Evolutionary conservation across 257 asterid species (phyloP).

Genomic region (Anisodus tanguticus): DNA sequence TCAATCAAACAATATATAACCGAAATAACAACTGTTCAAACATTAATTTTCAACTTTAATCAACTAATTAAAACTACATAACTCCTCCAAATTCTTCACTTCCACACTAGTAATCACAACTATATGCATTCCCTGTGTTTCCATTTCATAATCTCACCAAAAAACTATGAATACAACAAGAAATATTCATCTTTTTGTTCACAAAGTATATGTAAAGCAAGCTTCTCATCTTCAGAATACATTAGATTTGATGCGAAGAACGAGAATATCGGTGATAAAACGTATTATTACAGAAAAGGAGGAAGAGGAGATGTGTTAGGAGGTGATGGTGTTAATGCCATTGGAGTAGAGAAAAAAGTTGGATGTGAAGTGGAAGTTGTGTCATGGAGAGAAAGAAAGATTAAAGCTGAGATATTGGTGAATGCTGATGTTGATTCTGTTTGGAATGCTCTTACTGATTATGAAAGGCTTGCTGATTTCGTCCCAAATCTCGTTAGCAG

Average conservation of each 20-base stretch:
- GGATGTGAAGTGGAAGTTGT: constrained; percentile 80
- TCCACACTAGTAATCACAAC: background rate
- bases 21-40: background rate
- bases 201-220: background rate
- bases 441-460: constrained; percentile 90
- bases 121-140: background rate
- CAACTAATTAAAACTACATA: background rate
- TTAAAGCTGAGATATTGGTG: constrained; percentile 72
- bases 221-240: background rate
- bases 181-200: background rate
- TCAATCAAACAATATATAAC: background rate
- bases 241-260: background rate
- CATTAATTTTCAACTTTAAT: background rate
- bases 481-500: constrained; percentile 91
- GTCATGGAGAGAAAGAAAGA: constrained; percentile 89
- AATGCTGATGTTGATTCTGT: constrained; percentile 72
- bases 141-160: background rate
- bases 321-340: background rate
- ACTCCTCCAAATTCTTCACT: background rate
- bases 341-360: constrained; percentile 45
- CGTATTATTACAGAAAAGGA: background rate
- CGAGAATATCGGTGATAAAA: background rate
- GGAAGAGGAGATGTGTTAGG: background rate
- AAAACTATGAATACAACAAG: background rate
- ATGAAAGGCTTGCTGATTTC: constrained; percentile 95